Evolutionary conservation across 805 yeast genomes (phyloP).

Genomic region (Candida dendrica): DNA sequence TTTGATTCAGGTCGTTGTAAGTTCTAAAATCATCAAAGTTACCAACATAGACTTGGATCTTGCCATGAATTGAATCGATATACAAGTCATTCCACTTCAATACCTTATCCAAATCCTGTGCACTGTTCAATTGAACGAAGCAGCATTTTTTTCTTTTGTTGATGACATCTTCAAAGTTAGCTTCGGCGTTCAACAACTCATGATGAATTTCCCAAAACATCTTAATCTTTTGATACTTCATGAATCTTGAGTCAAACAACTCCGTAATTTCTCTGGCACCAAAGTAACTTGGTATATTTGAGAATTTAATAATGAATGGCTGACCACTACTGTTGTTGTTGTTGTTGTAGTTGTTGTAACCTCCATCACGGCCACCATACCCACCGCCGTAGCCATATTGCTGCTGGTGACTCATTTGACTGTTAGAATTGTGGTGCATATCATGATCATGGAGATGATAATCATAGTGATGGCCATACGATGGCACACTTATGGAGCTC

Average conservation of each 20-base stretch:
- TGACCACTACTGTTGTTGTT: slow-evolving; percentile 29
- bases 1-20: slow-evolving; percentile 17
- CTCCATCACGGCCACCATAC: background rate
- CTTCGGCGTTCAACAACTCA: slow-evolving; percentile 23
- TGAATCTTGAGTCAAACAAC: slow-evolving; percentile 55
- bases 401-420: slow-evolving; percentile 4
- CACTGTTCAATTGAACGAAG: slow-evolving; percentile 48
- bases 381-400: slow-evolving; percentile 4
- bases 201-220: slow-evolving; percentile 49
- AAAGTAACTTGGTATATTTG: slow-evolving; percentile 51
- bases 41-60: slow-evolving; percentile 20
- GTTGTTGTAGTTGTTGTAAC: background rate
- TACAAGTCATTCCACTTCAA: slow-evolving; percentile 57
- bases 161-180: slow-evolving; percentile 13
- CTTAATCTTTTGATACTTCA: slow-evolving; percentile 51
- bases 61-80: slow-evolving; percentile 31
- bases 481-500: slow-evolving; percentile 47
- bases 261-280: slow-evolving; percentile 47
- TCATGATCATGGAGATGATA: slow-evolving; percentile 6
- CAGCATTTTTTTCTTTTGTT: slow-evolving; percentile 45
- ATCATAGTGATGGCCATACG: background rate
- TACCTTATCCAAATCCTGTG: slow-evolving; percentile 48
- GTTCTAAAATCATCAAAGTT: slow-evolving; percentile 17
- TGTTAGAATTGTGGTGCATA: slow-evolving; percentile 7
- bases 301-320: slow-evolving; percentile 60